Percentiles rank a stretch among this genome's conserved stretches.
phyloP scores from a whole-genome alignment of 1,284 basidiomycete genomes.

The Bondarzewia mesenterica region DNA sequence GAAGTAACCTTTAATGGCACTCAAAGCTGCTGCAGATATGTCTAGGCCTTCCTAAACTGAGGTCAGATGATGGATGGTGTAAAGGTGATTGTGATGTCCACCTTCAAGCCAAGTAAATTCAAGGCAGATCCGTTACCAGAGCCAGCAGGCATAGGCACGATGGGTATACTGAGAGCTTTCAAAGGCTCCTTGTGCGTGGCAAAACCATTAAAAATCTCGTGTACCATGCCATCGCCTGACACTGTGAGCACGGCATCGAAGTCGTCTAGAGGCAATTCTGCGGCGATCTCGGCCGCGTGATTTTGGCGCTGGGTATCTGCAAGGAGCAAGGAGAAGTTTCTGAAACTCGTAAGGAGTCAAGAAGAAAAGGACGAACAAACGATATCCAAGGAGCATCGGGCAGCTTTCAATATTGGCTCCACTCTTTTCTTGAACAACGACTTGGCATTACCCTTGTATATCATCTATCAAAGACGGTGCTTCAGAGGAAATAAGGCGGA shows the following conservation, averaged over 20 bases:
- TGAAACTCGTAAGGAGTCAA: not conserved
- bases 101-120: constrained; percentile 66
- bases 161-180: constrained; percentile 67
- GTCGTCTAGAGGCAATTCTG: constrained; percentile 45
- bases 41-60: constrained; percentile 60
- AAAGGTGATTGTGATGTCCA: constrained; percentile 16
- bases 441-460: constrained; percentile 58
- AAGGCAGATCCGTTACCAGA: constrained; percentile 77
- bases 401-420: constrained; percentile 75
- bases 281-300: constrained; percentile 71
- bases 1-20: constrained; percentile 79
- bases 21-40: constrained; percentile 68
- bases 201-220: constrained; percentile 92
- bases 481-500: not conserved
- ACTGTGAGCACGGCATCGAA: constrained; percentile 80
- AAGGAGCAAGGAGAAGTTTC: not conserved
- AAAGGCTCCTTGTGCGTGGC: constrained; percentile 63
- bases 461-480: not conserved
- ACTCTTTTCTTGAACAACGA: constrained; percentile 59
- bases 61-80: not conserved
- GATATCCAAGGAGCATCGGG: constrained; percentile 61
- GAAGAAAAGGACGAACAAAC: constrained; percentile 38
- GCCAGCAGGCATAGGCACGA: constrained; percentile 86
- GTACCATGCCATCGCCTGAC: constrained; percentile 86
- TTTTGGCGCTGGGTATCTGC: constrained; percentile 5